A percentile compares a stretch with the other conserved stretches of the same genome.
Evolutionary conservation across 179 eudicot genomes (phyloP).

Genomic region (Spergularia azorica): DNA sequence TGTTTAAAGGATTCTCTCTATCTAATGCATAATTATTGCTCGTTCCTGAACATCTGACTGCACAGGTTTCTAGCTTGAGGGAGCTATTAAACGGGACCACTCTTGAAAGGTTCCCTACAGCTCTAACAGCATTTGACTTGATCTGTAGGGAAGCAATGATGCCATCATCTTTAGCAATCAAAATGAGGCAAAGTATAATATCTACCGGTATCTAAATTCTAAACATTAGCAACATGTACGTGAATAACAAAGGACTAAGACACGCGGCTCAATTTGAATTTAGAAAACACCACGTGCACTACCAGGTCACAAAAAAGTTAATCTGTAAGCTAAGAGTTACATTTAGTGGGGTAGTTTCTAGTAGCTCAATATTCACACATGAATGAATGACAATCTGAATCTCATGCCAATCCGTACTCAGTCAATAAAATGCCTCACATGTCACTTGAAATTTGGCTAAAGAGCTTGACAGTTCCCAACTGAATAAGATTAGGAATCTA

Average conservation of each 20-base stretch:
- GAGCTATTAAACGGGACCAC: constrained; percentile 50
- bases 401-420: neutral
- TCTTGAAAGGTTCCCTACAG: constrained; percentile 86
- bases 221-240: neutral
- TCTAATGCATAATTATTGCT: constrained; percentile 11
- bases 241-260: neutral
- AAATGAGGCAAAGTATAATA: constrained; percentile 8
- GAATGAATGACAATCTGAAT: neutral
- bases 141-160: constrained; percentile 42
- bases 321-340: neutral
- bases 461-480: neutral
- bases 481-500: too few species aligned
- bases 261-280: neutral
- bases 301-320: neutral
- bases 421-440: neutral
- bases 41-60: constrained; percentile 20
- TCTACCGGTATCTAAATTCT: neutral
- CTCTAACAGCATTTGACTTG: constrained; percentile 97
- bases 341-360: neutral
- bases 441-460: neutral
- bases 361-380: constrained; percentile 5
- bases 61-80: constrained; percentile 30
- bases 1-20: constrained; percentile 19
- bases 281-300: constrained; percentile 5
- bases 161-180: constrained; percentile 6